Base-by-base conservation (phyloP, 768 basidiomycete genomes). In the Tricholoma bakamatsutake region DNA sequence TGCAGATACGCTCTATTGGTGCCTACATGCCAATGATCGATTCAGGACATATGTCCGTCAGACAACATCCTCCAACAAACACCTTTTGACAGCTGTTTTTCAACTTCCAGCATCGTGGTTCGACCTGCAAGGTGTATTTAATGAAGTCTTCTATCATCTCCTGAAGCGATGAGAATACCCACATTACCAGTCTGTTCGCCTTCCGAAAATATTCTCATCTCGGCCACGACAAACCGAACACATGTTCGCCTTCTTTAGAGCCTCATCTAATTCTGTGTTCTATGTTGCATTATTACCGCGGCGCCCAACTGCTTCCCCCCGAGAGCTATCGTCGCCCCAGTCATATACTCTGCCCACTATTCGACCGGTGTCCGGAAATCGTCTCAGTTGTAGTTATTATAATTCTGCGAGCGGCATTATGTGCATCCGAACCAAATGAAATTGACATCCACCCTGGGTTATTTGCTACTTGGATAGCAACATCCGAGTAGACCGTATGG, bases 401-500 rank as follows among this genome's bases (percentile, higher is more conserved):
- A 57, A 10, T 33, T 54, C 24, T 53, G 53, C 12, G 17, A 18
- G 10, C 61, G 53, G 57, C 61, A 65, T 5, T 37, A 40, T 11
- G 12, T 51, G 37, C 61, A 63, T 24, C 61, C 57, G 46, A 63
- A 64, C 59, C 60, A 64, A 10, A 43, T 50, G 30, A 34, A 59
- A 0, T 51, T 59, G 17, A n/a, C n/a, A n/a, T 63, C 57, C 66
- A 67, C 5, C 48, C 57, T 2, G 64, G 34, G 39, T 59, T 57
- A n/a, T 52, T 60, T 12, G 56, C 59, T 15, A 62, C 53, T 4
- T 46, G 27, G 15, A 39, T 30, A 1, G 66, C 63, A 11, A 48
- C 52, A 24, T 43, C 49, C n/a, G 64, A 65, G 53, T 70, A 71
- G 21, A 34, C n/a, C n/a, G n/a, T n/a, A n/a, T n/a, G n/a, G n/a